Conservation (phyloP, 2,329 filamentous ascomycete species). For the Xylaria sp. region DNA sequence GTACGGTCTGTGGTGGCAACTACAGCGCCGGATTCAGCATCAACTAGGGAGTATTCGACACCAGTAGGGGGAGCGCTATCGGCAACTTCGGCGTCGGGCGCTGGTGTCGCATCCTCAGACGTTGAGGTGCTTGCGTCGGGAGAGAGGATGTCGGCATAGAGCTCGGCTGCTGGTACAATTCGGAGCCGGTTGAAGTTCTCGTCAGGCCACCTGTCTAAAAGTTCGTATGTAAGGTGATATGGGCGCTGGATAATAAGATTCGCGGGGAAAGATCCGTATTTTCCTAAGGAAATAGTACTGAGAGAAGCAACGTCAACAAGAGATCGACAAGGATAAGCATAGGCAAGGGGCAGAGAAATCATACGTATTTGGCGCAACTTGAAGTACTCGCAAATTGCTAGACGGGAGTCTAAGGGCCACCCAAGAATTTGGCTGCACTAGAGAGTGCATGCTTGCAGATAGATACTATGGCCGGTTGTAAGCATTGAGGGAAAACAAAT, state of each 20-base stretch:
- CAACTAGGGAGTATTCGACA: slow-evolving; percentile 59
- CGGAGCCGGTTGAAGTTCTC: slow-evolving; percentile 76
- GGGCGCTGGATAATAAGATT: slow-evolving; percentile 93
- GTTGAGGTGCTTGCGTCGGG: slow-evolving; percentile 52
- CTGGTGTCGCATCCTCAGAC: slow-evolving; percentile 53
- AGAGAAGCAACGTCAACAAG: slow-evolving; percentile 36
- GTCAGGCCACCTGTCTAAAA: slow-evolving; percentile 75
- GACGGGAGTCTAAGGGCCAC: slow-evolving; percentile 69
- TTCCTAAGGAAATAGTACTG: slow-evolving; percentile 87
- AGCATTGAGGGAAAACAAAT: slow-evolving; percentile 5
- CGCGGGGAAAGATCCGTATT: slow-evolving; percentile 89
- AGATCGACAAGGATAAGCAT: not conserved
- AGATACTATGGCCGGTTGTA: not conserved
- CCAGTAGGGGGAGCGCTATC: slow-evolving; percentile 56
- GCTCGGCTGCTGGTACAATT: slow-evolving; percentile 80
- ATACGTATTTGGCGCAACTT: slow-evolving; percentile 70
- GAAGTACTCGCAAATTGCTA: slow-evolving; percentile 65
- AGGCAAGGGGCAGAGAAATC: slow-evolving; percentile 38
- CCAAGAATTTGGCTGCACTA: slow-evolving; percentile 69
- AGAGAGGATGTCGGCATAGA: slow-evolving; percentile 80
- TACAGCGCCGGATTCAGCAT: slow-evolving; percentile 58
- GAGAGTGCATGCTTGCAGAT: slow-evolving; percentile 51
- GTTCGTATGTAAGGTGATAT: slow-evolving; percentile 90
- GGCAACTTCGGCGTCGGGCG: slow-evolving; percentile 51
- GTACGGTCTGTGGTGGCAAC: slow-evolving; percentile 67